phyloP scores from a whole-genome alignment of 805 yeast genomes.

The Osmozyma mogii region DNA sequence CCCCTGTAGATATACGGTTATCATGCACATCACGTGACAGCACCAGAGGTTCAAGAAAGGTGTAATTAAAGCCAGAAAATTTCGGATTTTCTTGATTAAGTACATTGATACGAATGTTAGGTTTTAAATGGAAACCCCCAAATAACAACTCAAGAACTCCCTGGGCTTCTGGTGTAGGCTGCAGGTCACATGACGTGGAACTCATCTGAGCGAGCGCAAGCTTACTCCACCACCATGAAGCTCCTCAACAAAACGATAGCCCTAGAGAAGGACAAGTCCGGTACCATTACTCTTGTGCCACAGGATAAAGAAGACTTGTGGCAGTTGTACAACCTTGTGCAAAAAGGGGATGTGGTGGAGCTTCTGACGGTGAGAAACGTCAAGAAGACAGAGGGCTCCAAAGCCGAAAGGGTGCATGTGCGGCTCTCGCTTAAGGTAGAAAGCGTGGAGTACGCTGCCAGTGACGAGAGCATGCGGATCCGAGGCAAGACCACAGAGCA shows the following conservation, averaged over 20 bases:
- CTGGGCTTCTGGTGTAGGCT: too few relatives aligned
- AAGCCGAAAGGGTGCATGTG: conserved; percentile 41
- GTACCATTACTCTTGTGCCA: conserved; percentile 60
- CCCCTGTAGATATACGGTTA: too few relatives aligned
- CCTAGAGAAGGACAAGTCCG: conserved; percentile 47
- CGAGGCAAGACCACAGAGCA: conserved; percentile 69
- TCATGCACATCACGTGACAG: too few relatives aligned
- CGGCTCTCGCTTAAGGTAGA: conserved; percentile 52
- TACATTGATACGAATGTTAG: too few relatives aligned
- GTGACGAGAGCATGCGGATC: conserved; percentile 67
- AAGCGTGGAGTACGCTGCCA: conserved; percentile 69
- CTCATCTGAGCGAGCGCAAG: too few relatives aligned
- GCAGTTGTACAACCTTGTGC: conserved; percentile 74
- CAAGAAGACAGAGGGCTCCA: conserved; percentile 31
- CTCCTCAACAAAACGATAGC: conserved; percentile 14
- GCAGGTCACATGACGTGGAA: too few relatives aligned
- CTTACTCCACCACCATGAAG: conserved; percentile 11
- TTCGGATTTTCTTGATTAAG: too few relatives aligned
- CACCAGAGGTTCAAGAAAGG: too few relatives aligned
- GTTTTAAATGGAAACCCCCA: too few relatives aligned
- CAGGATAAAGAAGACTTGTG: conserved; percentile 91
- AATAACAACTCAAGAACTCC: too few relatives aligned
- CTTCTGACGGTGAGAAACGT: conserved; percentile 64
- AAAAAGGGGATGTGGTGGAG: conserved; percentile 66
- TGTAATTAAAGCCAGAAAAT: too few relatives aligned